These are phyloP conservation scores for Kregervanrija delftensis DNA, from an alignment of 805 yeast genomes.

Conservation along the genomic window DNA sequence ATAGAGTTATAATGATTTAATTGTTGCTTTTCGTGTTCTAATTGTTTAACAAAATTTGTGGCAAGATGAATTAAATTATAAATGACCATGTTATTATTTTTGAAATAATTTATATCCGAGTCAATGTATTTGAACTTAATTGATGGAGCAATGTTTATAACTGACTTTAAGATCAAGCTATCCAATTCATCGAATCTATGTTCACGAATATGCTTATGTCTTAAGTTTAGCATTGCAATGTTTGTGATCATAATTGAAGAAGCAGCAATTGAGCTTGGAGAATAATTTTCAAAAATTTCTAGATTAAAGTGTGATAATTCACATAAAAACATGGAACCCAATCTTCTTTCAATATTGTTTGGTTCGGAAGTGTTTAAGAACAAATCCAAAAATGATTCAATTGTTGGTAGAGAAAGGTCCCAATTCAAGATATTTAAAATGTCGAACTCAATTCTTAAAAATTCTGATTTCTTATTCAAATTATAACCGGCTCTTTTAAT, in stretches of 20 bases:
- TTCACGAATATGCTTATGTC: conserved; percentile 25
- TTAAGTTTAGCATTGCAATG: conserved; percentile 36
- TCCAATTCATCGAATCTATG: conserved; percentile 28
- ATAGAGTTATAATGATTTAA: neutral
- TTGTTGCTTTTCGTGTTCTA: conserved; percentile 12
- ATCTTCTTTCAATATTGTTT: conserved; percentile 40
- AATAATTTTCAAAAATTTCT: conserved; percentile 44
- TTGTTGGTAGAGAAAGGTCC: conserved; percentile 56
- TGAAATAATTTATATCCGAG: conserved; percentile 7
- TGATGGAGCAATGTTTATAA: conserved; percentile 19
- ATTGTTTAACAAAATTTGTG: conserved; percentile 18
- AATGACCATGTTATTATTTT: conserved; percentile 14
- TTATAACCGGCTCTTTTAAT: conserved; percentile 26
- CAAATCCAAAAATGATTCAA: conserved; percentile 58
- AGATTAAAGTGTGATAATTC: conserved; percentile 62
- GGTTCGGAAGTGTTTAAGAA: conserved; percentile 30
- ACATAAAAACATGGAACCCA: conserved; percentile 55
- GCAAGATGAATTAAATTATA: conserved; percentile 22
- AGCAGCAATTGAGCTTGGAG: conserved; percentile 40
- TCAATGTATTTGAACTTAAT: conserved; percentile 22
- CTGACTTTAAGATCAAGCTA: conserved; percentile 17
- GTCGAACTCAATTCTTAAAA: conserved; percentile 64
- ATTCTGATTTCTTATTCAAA: conserved; percentile 16
- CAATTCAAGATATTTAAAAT: conserved; percentile 57
- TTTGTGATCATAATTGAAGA: conserved; percentile 44